A percentile compares a stretch with the other conserved stretches of the same genome.
phyloP scores from a whole-genome alignment of 2,329 filamentous ascomycete genomes.

The Neoarthrinium moseri region DNA sequence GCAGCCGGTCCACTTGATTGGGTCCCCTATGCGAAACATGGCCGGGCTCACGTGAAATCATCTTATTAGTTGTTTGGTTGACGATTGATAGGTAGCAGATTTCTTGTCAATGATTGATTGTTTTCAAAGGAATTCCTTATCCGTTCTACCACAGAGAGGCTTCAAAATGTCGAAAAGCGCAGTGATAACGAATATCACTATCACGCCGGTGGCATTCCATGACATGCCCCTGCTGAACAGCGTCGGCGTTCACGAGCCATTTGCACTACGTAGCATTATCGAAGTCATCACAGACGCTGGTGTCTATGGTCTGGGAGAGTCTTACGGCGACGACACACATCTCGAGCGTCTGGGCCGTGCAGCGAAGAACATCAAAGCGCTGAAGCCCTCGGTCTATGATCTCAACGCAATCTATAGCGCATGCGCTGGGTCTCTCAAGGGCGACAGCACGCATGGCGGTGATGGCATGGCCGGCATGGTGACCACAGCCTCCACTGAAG shows the following conservation, averaged over 20 bases:
- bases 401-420: conserved; percentile 24
- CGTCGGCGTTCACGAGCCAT: conserved; percentile 42
- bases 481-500: conserved; percentile 36
- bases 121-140: too few relatives aligned
- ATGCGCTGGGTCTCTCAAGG: conserved; percentile 18
- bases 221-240: conserved; percentile 43
- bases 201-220: conserved; percentile 43
- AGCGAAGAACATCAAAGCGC: conserved; percentile 27
- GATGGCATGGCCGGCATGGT: conserved; percentile 36
- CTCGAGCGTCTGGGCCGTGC: conserved; percentile 30
- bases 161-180: conserved; percentile 23
- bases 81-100: too few relatives aligned
- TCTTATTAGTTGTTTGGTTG: too few relatives aligned
- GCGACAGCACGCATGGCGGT: conserved; percentile 20
- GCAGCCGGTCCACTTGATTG: too few relatives aligned
- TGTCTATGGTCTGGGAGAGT: conserved; percentile 37
- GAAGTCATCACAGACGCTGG: conserved; percentile 32
- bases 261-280: conserved; percentile 39
- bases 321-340: conserved; percentile 38
- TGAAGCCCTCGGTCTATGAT: conserved; percentile 23
- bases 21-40: too few relatives aligned
- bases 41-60: too few relatives aligned
- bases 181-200: conserved; percentile 35
- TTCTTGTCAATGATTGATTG: too few relatives aligned
- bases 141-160: too few relatives aligned